A percentile compares a stretch with the other conserved stretches of the same genome.
Conservation (phyloP, 169 alveolate genomes). For the Plasmodium adleri region DNA sequence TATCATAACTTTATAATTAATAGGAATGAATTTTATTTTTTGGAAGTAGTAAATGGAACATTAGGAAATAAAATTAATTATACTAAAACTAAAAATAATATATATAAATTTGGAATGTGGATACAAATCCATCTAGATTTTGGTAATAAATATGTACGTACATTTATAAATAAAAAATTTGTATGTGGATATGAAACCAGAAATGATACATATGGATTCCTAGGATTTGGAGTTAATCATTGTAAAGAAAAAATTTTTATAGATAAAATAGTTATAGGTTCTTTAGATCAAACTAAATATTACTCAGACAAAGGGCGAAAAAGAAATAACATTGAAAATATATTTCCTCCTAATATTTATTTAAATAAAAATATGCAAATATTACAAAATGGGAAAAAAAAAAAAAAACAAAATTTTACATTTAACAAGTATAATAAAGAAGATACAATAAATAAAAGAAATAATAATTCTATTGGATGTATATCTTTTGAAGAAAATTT, state of each 20-base stretch:
- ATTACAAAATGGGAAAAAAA: not conserved
- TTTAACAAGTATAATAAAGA: not conserved
- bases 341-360: not conserved
- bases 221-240: slow-evolving; percentile 72
- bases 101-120: slow-evolving; percentile 49
- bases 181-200: slow-evolving; percentile 52
- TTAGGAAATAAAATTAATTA: slow-evolving; percentile 22
- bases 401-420: not conserved
- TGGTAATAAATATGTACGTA: slow-evolving; percentile 56
- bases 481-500: slow-evolving; percentile 33
- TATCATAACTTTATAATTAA: slow-evolving; percentile 55
- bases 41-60: slow-evolving; percentile 42
- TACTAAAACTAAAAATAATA: slow-evolving; percentile 12
- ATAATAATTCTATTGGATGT: slow-evolving; percentile 1
- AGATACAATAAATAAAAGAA: not conserved
- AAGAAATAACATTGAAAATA: not conserved
- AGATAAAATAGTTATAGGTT: slow-evolving; percentile 73
- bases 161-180: slow-evolving; percentile 46
- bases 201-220: slow-evolving; percentile 41
- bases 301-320: slow-evolving; percentile 5
- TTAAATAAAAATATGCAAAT: not conserved
- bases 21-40: slow-evolving; percentile 56
- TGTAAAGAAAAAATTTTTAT: slow-evolving; percentile 64
- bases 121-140: slow-evolving; percentile 47
- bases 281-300: slow-evolving; percentile 65